Conservation (phyloP, 2,329 filamentous ascomycete genomes). For the Cercospora beticola region DNA sequence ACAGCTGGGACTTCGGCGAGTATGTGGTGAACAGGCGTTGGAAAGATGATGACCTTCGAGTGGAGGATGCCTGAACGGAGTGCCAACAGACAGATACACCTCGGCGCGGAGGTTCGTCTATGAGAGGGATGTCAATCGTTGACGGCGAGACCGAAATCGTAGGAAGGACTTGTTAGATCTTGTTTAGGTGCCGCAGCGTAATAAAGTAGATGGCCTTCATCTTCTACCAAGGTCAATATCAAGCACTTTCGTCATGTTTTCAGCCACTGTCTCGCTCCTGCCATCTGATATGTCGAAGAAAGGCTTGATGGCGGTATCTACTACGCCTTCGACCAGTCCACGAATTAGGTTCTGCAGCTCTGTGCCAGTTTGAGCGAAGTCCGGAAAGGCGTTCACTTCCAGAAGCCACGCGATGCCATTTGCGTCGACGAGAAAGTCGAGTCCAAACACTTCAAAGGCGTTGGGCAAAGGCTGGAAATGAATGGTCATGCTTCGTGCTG, state of each 20-base stretch:
- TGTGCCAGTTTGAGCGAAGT: conserved; percentile 87
- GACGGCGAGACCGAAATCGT: too few relatives aligned
- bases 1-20: too few relatives aligned
- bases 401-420: conserved; percentile 69
- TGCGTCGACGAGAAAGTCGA: conserved; percentile 82
- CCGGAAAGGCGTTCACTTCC: conserved; percentile 94
- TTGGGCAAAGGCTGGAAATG: conserved; percentile 90
- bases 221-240: conserved; percentile 48
- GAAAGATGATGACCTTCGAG: too few relatives aligned
- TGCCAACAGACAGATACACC: background rate
- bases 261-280: conserved; percentile 24
- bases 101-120: too few relatives aligned
- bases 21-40: too few relatives aligned
- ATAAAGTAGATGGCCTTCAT: conserved; percentile 9
- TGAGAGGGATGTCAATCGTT: too few relatives aligned
- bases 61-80: background rate
- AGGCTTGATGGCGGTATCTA: conserved; percentile 63
- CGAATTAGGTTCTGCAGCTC: conserved; percentile 70
- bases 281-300: conserved; percentile 58
- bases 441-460: conserved; percentile 86
- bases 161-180: background rate
- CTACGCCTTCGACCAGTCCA: conserved; percentile 73
- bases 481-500: conserved; percentile 76
- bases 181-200: background rate
- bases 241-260: conserved; percentile 43